These are phyloP conservation scores for Kurtzmaniella fragi DNA, from an alignment of 805 yeast species.

Conservation along the genomic window DNA sequence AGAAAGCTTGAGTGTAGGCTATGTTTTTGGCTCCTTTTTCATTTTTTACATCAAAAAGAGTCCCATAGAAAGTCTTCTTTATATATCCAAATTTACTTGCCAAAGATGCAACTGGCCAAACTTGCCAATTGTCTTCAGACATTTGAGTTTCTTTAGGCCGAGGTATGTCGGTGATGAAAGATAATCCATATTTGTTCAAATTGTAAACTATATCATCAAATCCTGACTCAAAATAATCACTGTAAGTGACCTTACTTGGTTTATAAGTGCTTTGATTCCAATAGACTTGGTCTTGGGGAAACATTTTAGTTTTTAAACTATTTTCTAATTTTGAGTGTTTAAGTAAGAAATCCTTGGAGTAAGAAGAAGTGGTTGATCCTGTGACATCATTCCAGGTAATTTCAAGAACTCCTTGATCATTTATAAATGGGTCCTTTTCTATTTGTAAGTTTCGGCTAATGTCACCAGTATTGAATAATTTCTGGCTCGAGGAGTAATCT, in stretches of 20 bases:
- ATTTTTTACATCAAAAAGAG: conserved; percentile 60
- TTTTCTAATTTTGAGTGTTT: conserved; percentile 31
- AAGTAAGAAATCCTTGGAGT: conserved; percentile 43
- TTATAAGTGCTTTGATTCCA: conserved; percentile 37
- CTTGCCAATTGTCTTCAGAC: conserved; percentile 36
- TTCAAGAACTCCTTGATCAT: conserved; percentile 22
- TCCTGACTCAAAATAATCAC: conserved; percentile 31
- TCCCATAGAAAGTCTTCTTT: conserved; percentile 67
- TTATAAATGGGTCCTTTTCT: conserved; percentile 14
- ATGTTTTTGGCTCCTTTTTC: conserved; percentile 53
- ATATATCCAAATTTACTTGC: conserved; percentile 61
- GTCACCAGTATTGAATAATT: conserved; percentile 57
- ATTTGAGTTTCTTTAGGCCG: conserved; percentile 24
- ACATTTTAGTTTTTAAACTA: conserved; percentile 32
- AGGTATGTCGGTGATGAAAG: conserved; percentile 52
- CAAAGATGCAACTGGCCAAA: conserved; percentile 36
- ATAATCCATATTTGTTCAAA: conserved; percentile 53
- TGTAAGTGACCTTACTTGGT: conserved; percentile 25
- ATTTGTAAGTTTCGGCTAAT: conserved; percentile 28
- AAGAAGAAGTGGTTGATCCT: conserved; percentile 23
- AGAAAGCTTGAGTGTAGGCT: conserved; percentile 58
- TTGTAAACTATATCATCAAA: conserved; percentile 38
- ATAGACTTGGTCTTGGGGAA: conserved; percentile 22
- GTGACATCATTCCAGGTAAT: conserved; percentile 35
- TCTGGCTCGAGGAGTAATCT: conserved; percentile 55